These are phyloP conservation scores for Microbotryum intermedium DNA, from an alignment of 1,284 basidiomycete genomes.

Conservation along the genomic window DNA sequence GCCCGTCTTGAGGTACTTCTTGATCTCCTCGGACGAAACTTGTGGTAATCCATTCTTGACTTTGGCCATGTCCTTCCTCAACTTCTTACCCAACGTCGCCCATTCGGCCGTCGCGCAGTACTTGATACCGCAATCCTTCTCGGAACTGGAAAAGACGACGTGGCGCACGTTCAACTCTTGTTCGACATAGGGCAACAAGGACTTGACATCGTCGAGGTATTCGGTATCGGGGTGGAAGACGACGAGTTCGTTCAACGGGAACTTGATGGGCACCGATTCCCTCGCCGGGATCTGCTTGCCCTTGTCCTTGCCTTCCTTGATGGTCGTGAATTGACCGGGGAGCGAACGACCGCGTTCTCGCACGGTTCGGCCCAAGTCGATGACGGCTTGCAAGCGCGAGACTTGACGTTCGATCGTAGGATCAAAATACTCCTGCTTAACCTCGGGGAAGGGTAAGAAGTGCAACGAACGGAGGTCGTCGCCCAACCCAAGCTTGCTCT, in stretches of 20 bases:
- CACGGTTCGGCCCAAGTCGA: constrained; percentile 81
- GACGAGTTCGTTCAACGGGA: constrained; percentile 83
- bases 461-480: constrained; percentile 84
- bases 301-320: not conserved
- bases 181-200: constrained; percentile 78
- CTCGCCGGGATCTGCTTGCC: not conserved
- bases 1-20: constrained; percentile 64
- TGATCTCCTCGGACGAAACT: constrained; percentile 74
- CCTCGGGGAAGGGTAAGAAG: constrained; percentile 87
- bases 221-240: constrained; percentile 84
- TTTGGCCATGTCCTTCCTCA: constrained; percentile 83
- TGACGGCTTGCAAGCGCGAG: constrained; percentile 86
- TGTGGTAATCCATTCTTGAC: constrained; percentile 81
- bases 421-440: constrained; percentile 93
- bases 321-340: constrained; percentile 56
- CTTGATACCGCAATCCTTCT: constrained; percentile 73
- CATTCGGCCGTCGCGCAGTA: constrained; percentile 93
- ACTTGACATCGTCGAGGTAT: constrained; percentile 78
- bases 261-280: constrained; percentile 41
- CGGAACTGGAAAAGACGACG: constrained; percentile 80
- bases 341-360: constrained; percentile 79
- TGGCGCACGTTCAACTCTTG: constrained; percentile 95
- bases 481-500: constrained; percentile 47
- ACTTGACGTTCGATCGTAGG: constrained; percentile 92
- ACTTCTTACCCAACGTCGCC: constrained; percentile 85